Conservation (phyloP, 441 rosid genomes). For the Viola pubescens region DNA sequence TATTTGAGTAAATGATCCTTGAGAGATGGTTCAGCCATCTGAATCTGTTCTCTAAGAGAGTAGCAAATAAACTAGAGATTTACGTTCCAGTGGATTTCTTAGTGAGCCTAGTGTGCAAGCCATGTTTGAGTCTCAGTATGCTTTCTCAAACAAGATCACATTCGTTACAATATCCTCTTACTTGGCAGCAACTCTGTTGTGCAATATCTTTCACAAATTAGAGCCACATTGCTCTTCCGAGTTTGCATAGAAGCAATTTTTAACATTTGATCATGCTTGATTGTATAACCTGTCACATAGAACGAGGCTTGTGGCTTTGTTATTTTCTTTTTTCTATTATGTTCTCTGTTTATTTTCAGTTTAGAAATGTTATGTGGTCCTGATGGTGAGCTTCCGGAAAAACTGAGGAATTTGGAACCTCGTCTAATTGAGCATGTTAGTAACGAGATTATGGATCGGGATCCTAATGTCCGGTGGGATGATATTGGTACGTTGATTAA, state of each 20-base stretch:
- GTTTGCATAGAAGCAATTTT: not conserved
- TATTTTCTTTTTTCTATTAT: not conserved
- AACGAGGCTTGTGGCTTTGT: no score
- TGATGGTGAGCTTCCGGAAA: constrained; percentile 96
- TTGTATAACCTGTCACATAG: no score
- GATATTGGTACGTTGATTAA: constrained; percentile 66
- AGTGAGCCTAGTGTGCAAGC: not conserved
- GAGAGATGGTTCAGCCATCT: constrained; percentile 12
- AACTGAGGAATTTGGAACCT: constrained; percentile 90
- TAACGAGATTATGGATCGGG: constrained; percentile 94
- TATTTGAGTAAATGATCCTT: not conserved
- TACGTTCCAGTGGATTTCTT: not conserved
- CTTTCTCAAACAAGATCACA: not conserved
- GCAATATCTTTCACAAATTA: not conserved
- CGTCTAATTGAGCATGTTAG: constrained; percentile 92
- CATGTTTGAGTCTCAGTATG: constrained; percentile 1
- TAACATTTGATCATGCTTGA: not conserved
- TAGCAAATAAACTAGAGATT: not conserved
- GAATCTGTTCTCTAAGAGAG: not conserved
- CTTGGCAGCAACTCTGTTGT: not conserved
- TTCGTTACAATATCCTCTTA: not conserved
- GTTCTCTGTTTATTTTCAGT: constrained; percentile 29
- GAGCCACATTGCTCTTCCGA: not conserved
- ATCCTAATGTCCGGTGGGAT: constrained; percentile 91
- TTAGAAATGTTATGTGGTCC: constrained; percentile 93